Evolutionary conservation across 352 stramenopile genomes (phyloP).

Genomic region (Lagenidium giganteum): DNA sequence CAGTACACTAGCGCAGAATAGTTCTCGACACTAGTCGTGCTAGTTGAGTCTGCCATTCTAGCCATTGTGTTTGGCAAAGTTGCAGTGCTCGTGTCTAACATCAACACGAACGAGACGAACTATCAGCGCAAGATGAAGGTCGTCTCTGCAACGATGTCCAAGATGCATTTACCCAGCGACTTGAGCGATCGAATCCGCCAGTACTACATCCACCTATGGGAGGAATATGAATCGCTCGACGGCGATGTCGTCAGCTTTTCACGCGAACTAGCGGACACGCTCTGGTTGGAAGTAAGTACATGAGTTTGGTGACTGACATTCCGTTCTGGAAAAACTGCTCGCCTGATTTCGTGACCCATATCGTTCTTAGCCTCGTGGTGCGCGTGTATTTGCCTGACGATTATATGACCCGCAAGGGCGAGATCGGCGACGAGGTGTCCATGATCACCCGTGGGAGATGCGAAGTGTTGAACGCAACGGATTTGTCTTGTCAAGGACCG

Average conservation of each 20-base stretch:
- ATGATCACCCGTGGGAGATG: conserved; percentile 17
- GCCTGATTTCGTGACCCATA: too few species aligned
- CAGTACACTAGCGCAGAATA: neutral
- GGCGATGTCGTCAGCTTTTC: conserved; percentile 9
- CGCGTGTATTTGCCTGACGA: too few species aligned
- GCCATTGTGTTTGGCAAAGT: conserved; percentile 27
- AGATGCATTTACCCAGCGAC: too few species aligned
- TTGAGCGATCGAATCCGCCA: conserved; percentile 14
- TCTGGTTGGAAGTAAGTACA: conserved; percentile 15
- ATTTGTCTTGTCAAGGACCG: too few species aligned
- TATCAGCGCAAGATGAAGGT: too few species aligned
- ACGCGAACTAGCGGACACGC: conserved; percentile 12
- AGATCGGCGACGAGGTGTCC: conserved; percentile 16
- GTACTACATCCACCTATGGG: conserved; percentile 22
- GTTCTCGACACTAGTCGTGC: conserved; percentile 14
- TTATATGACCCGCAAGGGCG: conserved; percentile 17
- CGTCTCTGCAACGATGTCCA: too few species aligned
- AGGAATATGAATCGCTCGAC: conserved; percentile 21
- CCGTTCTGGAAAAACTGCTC: conserved; percentile 14
- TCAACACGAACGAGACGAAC: too few species aligned
- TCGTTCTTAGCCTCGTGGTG: too few species aligned
- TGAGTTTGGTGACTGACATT: conserved; percentile 12
- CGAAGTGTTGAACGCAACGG: too few species aligned
- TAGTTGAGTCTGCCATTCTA: conserved; percentile 18
- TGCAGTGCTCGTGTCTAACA: too few species aligned